A percentile compares a stretch with the other conserved stretches of the same genome.
Evolutionary conservation across 2,329 filamentous ascomycete species (phyloP).

Genomic region (Colletotrichum spinosum): DNA sequence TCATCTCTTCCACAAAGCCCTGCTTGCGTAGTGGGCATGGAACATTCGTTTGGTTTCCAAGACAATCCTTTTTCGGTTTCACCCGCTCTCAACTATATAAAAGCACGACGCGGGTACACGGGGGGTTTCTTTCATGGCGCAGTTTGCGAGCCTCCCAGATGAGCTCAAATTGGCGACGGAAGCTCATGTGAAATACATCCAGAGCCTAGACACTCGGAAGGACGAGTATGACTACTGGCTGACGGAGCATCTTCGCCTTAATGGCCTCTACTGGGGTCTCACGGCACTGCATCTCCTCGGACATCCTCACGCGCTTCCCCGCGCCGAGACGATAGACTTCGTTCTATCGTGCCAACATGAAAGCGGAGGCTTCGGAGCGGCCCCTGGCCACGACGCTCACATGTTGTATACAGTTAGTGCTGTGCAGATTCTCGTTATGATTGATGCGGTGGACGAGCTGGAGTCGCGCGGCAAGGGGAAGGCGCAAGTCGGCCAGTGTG

Average conservation of each 20-base stretch:
- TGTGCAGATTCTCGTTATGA: constrained; percentile 89
- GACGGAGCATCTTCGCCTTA: constrained; percentile 94
- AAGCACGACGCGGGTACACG: background rate
- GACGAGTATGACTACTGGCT: constrained; percentile 98
- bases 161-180: constrained; percentile 61
- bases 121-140: constrained; percentile 45
- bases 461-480: constrained; percentile 78
- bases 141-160: constrained; percentile 50
- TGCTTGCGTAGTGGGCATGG: constrained; percentile 4
- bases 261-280: constrained; percentile 96
- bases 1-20: constrained; percentile 15
- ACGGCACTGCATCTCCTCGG: constrained; percentile 88
- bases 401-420: constrained; percentile 97
- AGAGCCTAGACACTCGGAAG: constrained; percentile 89
- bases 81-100: background rate
- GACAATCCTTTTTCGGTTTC: background rate
- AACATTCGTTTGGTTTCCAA: background rate
- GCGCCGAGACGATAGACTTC: constrained; percentile 86
- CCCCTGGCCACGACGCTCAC: constrained; percentile 93
- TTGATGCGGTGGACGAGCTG: constrained; percentile 87
- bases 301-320: constrained; percentile 83
- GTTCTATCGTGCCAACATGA: constrained; percentile 95
- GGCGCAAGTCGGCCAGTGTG: constrained; percentile 82
- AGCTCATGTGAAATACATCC: constrained; percentile 90
- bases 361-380: constrained; percentile 91